phyloP scores from a whole-genome alignment of 1,139 yeast species.

The Saccharomyces hybrid region DNA sequence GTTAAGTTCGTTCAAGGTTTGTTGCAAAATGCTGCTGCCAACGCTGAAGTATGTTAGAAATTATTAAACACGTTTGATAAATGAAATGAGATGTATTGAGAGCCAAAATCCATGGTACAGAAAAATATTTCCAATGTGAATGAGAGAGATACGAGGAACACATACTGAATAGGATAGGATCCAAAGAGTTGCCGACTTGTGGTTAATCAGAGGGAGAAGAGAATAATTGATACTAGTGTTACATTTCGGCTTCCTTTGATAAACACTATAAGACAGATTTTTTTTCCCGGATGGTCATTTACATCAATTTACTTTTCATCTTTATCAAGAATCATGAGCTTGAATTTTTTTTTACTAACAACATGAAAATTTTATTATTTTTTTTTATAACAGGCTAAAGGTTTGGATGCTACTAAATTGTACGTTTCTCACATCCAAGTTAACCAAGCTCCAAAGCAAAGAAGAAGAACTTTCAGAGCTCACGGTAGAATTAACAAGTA shows the following conservation, averaged over 20 bases:
- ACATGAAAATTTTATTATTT: background rate
- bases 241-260: too few relatives aligned
- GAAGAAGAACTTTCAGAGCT: slow-evolving; percentile 99
- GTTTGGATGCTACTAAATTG: slow-evolving; percentile 90
- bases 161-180: background rate
- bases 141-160: background rate
- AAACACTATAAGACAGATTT: too few relatives aligned
- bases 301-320: background rate
- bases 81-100: background rate
- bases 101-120: background rate
- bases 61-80: background rate
- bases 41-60: slow-evolving; percentile 69
- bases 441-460: slow-evolving; percentile 99
- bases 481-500: slow-evolving; percentile 99
- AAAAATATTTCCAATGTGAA: background rate
- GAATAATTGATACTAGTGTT: background rate
- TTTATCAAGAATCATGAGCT: background rate
- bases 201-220: background rate
- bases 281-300: background rate
- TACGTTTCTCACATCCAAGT: slow-evolving; percentile 98
- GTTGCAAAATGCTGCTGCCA: slow-evolving; percentile 95
- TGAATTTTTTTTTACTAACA: background rate
- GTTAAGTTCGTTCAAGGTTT: slow-evolving; percentile 92
- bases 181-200: background rate
- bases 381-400: slow-evolving; percentile 55